A percentile compares a stretch with the other conserved stretches of the same genome.
Conservation (phyloP, 257 asterid genomes). For the Rubia yunnanensis region DNA sequence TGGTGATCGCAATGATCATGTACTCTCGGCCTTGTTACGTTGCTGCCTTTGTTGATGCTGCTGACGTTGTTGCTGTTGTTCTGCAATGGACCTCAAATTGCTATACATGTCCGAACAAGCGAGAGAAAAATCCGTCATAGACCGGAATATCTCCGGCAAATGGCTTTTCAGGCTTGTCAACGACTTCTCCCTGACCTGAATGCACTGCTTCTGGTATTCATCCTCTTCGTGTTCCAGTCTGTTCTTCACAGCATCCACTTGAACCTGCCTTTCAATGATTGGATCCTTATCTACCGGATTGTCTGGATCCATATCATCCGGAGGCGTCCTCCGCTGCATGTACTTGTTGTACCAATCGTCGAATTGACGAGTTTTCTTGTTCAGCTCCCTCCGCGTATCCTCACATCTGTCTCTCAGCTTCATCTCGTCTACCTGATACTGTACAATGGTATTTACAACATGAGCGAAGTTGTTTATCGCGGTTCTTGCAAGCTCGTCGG, state of each 20-base stretch:
- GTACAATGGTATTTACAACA: conserved; percentile 50
- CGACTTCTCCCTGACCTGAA: conserved; percentile 77
- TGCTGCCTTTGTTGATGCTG: conserved; percentile 13
- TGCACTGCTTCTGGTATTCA: conserved; percentile 53
- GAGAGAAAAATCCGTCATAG: conserved; percentile 59
- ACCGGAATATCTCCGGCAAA: conserved; percentile 67
- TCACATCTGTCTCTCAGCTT: conserved; percentile 54
- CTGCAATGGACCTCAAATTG: conserved; percentile 44
- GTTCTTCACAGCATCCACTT: conserved; percentile 44
- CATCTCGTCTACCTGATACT: conserved; percentile 75
- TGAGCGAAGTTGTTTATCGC: conserved; percentile 68
- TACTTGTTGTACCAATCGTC: conserved; percentile 68
- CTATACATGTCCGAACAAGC: conserved; percentile 82
- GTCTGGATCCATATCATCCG: conserved; percentile 62
- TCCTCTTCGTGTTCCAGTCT: conserved; percentile 63
- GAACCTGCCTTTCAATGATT: conserved; percentile 39
- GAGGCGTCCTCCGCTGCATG: conserved; percentile 53
- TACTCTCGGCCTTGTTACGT: conserved; percentile 24
- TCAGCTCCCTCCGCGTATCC: conserved; percentile 60
- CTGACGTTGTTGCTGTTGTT: neutral
- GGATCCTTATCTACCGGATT: conserved; percentile 28
- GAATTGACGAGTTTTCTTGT: conserved; percentile 48
- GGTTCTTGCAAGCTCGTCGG: conserved; percentile 67
- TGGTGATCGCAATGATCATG: no score
- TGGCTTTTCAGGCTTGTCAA: conserved; percentile 60